phyloP scores from a whole-genome alignment of 208 protist species.

The Hexamita inflata region DNA sequence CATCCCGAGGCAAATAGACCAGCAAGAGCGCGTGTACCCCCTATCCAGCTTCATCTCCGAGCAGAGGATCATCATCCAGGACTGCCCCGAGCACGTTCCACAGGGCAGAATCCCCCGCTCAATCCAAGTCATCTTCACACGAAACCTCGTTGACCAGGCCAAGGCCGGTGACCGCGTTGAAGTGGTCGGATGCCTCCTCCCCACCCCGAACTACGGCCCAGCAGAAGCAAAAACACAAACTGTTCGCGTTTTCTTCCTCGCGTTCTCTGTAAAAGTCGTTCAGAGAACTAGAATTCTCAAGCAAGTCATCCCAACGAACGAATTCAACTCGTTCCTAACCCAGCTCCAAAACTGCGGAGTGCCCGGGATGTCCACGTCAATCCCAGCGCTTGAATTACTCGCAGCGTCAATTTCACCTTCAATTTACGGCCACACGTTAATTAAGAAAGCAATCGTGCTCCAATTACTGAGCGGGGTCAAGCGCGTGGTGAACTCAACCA shows the following conservation, averaged over 20 bases:
- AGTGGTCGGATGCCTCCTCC: background rate
- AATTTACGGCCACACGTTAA: constrained; percentile 84
- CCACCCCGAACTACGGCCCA: background rate
- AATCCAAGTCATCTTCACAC: background rate
- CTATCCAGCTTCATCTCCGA: background rate
- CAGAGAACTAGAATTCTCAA: background rate
- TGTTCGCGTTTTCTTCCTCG: background rate
- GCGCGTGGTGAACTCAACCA: constrained; percentile 64
- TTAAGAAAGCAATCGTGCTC: constrained; percentile 83
- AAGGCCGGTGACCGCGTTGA: constrained; percentile 3
- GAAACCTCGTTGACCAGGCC: background rate
- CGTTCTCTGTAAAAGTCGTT: background rate
- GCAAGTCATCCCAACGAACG: background rate
- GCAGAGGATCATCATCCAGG: constrained; percentile 7
- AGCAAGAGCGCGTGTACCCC: background rate
- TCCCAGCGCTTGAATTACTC: constrained; percentile 48
- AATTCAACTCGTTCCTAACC: background rate
- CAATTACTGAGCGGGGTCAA: constrained; percentile 85
- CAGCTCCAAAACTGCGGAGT: background rate
- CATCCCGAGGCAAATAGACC: background rate
- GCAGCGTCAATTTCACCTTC: constrained; percentile 79
- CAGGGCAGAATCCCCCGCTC: background rate
- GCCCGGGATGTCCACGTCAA: background rate
- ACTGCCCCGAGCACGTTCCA: background rate
- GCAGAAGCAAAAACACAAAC: background rate